Conservation (phyloP, 108 stramenopile genomes). For the Pseudonitzschia multiseries region DNA sequence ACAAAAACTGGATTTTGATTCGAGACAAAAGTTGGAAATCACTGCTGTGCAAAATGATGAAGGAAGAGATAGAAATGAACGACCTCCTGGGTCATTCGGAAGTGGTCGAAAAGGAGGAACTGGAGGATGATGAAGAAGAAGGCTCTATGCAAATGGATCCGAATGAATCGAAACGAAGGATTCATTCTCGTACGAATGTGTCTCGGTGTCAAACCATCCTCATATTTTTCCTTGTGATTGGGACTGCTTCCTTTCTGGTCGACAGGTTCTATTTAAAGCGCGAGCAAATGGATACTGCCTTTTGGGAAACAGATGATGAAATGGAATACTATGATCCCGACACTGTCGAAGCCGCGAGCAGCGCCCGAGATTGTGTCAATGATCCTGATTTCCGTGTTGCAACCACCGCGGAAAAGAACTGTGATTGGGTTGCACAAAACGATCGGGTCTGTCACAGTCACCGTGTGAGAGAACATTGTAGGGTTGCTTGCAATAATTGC, state of each 20-base stretch:
- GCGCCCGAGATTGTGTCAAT: not conserved
- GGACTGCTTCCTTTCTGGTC: not conserved
- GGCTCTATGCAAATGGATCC: not conserved
- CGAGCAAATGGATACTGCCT: too few species aligned
- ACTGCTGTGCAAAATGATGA: too few species aligned
- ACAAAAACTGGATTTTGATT: not conserved
- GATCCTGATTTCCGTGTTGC: not conserved
- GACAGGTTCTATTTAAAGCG: too few species aligned
- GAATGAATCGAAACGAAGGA: not conserved
- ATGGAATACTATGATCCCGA: too few species aligned
- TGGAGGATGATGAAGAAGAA: not conserved
- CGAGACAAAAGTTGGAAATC: not conserved
- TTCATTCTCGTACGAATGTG: not conserved
- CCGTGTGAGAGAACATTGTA: not conserved
- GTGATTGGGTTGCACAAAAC: slow-evolving; percentile 5
- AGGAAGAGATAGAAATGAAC: not conserved
- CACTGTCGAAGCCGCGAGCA: too few species aligned
- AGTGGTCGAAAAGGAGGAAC: too few species aligned
- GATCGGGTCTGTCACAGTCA: not conserved
- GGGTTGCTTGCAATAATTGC: not conserved
- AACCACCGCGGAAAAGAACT: not conserved
- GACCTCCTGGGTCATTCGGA: not conserved
- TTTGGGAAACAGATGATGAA: too few species aligned
- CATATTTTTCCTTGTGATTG: not conserved
- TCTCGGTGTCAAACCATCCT: not conserved